Percentiles rank a stretch among this genome's conserved stretches.
These are phyloP conservation scores for Protomyces arabidopsidicola DNA, from an alignment of 1,139 yeast species.

Conservation along the genomic window DNA sequence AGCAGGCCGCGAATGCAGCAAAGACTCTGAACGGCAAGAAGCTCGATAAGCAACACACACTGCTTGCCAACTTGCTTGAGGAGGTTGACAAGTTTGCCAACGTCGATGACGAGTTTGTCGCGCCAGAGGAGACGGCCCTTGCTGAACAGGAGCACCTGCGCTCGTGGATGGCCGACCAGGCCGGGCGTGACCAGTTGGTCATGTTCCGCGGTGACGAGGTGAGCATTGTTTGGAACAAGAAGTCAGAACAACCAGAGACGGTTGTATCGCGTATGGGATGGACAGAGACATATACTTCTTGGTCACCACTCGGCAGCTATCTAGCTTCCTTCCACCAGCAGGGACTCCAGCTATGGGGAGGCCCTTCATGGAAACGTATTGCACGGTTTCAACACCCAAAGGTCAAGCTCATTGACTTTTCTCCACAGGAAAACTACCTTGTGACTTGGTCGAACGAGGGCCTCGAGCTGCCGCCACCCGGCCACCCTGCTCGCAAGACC, in stretches of 20 bases:
- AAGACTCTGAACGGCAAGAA: constrained; percentile 80
- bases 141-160: constrained; percentile 59
- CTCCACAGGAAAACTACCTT: constrained; percentile 85
- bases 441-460: constrained; percentile 90
- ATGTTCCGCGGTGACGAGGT: constrained; percentile 76
- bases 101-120: constrained; percentile 59
- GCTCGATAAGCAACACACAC: constrained; percentile 87
- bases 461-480: constrained; percentile 62
- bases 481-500: constrained; percentile 53
- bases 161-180: constrained; percentile 85
- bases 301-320: constrained; percentile 91
- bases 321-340: constrained; percentile 85
- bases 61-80: constrained; percentile 72
- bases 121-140: constrained; percentile 51
- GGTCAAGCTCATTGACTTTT: constrained; percentile 83
- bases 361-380: constrained; percentile 67
- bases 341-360: constrained; percentile 97
- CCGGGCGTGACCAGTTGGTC: constrained; percentile 86
- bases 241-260: constrained; percentile 67
- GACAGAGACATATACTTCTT: constrained; percentile 82
- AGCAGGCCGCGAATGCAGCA: constrained; percentile 73
- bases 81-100: constrained; percentile 81
- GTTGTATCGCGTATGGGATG: constrained; percentile 72
- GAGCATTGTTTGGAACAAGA: constrained; percentile 84
- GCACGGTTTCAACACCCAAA: constrained; percentile 84